Evolutionary conservation across 352 stramenopile species (phyloP), one percentile per base, ranked within the genome.

Genomic region (Globisporangium recalcitrans): DNA sequence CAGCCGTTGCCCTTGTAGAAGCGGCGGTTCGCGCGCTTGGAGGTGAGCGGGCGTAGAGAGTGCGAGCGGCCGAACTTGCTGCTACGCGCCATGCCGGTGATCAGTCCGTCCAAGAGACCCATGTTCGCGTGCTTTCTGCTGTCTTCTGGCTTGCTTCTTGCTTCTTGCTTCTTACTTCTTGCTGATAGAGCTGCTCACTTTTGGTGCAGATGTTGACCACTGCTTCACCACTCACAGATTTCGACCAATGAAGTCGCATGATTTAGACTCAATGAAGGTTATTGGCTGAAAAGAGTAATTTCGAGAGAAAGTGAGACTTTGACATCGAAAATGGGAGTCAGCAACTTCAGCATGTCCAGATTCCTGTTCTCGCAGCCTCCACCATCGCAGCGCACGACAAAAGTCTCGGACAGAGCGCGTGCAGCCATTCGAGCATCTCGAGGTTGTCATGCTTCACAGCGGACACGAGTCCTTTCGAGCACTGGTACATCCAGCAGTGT

Each of bases 1-100:
- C 80, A 93, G 70, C 91, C 90, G 57, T 98, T 98, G 32, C 93
- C 93, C 74, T 98, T 98, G 83, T 98, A 98, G 77, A 96, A 98
- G 63, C 93, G 91, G 74, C 95, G 95, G 67, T 96, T 93, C 31
- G 88, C 93, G 48, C 90, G 87, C 80, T 98, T 98, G 61, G 88
- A 96, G 31, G 85, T 97, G 29, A 98, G 82, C 31, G 92, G 91
- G 32, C 82, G 85, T 52, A 95, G 74, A 63, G 82, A 88, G 78
- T 93, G 83, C 67, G 81, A 90, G 62, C 74, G 71, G 26, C 85
- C 83, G 67, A 95, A 95, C 72, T 95, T 95, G 82, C 83, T 93
- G 69, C 80, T 78, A 61, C 85, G 85, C 52, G 78, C 69, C 56
- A 92, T 72, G 66, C 80, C 75, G 65, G 74, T 82, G 64, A 91